A percentile compares a stretch with the other conserved stretches of the same genome.
Conservation (phyloP, 2,329 filamentous ascomycete genomes). For the Tolypocladium cylindrosporum region DNA sequence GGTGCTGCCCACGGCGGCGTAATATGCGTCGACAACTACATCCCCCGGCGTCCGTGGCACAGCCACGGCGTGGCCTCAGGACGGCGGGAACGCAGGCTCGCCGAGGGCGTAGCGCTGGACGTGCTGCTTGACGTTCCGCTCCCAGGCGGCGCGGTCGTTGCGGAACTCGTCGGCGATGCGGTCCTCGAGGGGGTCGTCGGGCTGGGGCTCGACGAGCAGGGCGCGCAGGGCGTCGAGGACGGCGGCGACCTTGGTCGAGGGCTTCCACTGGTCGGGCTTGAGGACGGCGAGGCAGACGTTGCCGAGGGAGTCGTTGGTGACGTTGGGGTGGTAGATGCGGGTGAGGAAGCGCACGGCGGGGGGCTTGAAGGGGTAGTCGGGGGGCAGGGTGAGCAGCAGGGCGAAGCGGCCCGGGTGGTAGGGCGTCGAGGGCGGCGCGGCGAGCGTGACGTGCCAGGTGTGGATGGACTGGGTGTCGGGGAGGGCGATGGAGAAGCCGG, state of each 20-base stretch:
- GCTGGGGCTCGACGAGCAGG: conserved; percentile 71
- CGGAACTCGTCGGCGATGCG: conserved; percentile 79
- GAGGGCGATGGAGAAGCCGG: conserved; percentile 36
- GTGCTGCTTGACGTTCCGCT: conserved; percentile 66
- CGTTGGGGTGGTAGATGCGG: conserved; percentile 92
- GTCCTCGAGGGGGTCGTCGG: conserved; percentile 81
- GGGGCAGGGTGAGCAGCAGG: conserved; percentile 61
- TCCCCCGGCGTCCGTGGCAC: not conserved
- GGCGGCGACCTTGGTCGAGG: conserved; percentile 62
- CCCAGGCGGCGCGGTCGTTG: conserved; percentile 56
- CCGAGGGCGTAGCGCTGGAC: conserved; percentile 60
- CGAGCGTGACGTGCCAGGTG: conserved; percentile 40
- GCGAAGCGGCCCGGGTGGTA: conserved; percentile 63
- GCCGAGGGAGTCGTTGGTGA: conserved; percentile 77
- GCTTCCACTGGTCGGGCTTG: conserved; percentile 86
- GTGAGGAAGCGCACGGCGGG: conserved; percentile 72
- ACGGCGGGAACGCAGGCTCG: conserved; percentile 22
- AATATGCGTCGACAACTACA: not conserved
- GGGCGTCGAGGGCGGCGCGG: conserved; percentile 31
- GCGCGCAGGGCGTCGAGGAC: conserved; percentile 70
- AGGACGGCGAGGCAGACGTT: conserved; percentile 80
- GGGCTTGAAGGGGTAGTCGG: conserved; percentile 84
- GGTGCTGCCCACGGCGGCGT: not conserved
- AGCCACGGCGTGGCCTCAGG: not conserved
- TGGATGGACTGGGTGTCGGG: conserved; percentile 37